phyloP scores from a whole-genome alignment of 495 filamentous ascomycete species.

The Trichoderma asperelloides region DNA sequence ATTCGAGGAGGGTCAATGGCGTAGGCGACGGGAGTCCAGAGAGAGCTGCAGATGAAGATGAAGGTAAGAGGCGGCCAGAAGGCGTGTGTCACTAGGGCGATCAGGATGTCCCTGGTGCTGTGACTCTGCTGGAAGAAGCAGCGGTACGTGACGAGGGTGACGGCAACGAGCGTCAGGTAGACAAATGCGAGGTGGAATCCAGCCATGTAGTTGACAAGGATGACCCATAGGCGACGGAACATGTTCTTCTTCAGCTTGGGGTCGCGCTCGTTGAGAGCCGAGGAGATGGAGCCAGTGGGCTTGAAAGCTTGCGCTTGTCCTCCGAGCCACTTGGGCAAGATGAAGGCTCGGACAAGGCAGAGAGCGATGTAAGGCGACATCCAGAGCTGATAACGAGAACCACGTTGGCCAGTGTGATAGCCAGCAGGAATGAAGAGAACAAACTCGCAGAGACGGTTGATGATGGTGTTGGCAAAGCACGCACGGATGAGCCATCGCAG shows the following conservation, averaged over 20 bases:
- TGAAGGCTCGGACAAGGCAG: conserved; percentile 34
- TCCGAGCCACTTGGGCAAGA: conserved; percentile 32
- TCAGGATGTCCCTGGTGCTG: conserved; percentile 22
- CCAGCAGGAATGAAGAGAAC: conserved; percentile 35
- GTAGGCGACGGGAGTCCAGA: conserved; percentile 27
- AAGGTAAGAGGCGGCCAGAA: conserved; percentile 40
- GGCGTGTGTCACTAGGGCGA: conserved; percentile 37
- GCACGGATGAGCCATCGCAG: conserved; percentile 41
- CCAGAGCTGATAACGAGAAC: conserved; percentile 34
- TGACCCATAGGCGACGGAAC: conserved; percentile 3
- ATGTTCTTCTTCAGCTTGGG: not conserved
- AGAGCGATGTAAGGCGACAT: conserved; percentile 37
- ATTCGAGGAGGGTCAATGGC: conserved; percentile 35
- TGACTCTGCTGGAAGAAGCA: conserved; percentile 23
- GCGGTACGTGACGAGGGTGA: conserved; percentile 26
- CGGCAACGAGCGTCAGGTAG: conserved; percentile 30
- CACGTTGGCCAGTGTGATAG: conserved; percentile 35
- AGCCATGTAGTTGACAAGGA: not conserved
- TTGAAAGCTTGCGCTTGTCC: conserved; percentile 6
- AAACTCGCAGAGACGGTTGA: conserved; percentile 35
- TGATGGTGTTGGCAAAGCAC: conserved; percentile 32
- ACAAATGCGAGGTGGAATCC: conserved; percentile 21
- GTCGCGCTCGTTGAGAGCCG: conserved; percentile 11
- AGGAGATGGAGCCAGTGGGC: not conserved
- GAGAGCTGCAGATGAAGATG: conserved; percentile 23